Evolutionary conservation across 257 asterid genomes (phyloP).

Genomic region (Salvia miltiorrhiza): DNA sequence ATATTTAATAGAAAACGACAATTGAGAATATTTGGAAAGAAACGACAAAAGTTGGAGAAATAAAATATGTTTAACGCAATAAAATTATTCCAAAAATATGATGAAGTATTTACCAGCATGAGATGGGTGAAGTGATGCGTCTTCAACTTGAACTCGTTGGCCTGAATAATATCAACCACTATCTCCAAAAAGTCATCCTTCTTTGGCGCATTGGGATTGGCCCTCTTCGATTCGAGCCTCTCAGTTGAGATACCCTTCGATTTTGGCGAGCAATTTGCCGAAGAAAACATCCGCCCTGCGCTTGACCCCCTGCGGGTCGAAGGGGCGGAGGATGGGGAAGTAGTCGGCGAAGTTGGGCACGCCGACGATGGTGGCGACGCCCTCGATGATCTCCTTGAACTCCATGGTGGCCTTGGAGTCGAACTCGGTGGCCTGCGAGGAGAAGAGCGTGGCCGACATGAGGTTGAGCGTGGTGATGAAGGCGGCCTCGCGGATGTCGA

Average conservation of each 20-base stretch:
- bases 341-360: slow-evolving; percentile 35
- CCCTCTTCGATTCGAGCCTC: not conserved
- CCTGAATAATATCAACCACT: slow-evolving; percentile 8
- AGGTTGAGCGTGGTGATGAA: slow-evolving; percentile 34
- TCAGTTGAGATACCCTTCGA: not conserved
- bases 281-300: not conserved
- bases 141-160: not conserved
- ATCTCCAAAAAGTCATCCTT: slow-evolving; percentile 19
- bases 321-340: slow-evolving; percentile 22
- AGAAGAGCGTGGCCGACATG: slow-evolving; percentile 36
- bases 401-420: slow-evolving; percentile 24
- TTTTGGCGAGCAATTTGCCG: not conserved
- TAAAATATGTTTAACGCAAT: no score
- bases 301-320: slow-evolving; percentile 38
- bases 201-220: not conserved
- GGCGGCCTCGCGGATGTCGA: slow-evolving; percentile 26
- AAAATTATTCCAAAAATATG: no score
- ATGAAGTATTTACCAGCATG: slow-evolving; percentile 15
- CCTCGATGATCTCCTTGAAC: slow-evolving; percentile 28
- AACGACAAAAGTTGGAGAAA: no score
- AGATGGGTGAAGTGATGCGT: slow-evolving; percentile 13
- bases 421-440: slow-evolving; percentile 15
- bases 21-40: no score
- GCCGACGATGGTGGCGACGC: not conserved
- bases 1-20: no score